phyloP scores from a whole-genome alignment of 495 filamentous ascomycete species.

The Cudoniella acicularis region DNA sequence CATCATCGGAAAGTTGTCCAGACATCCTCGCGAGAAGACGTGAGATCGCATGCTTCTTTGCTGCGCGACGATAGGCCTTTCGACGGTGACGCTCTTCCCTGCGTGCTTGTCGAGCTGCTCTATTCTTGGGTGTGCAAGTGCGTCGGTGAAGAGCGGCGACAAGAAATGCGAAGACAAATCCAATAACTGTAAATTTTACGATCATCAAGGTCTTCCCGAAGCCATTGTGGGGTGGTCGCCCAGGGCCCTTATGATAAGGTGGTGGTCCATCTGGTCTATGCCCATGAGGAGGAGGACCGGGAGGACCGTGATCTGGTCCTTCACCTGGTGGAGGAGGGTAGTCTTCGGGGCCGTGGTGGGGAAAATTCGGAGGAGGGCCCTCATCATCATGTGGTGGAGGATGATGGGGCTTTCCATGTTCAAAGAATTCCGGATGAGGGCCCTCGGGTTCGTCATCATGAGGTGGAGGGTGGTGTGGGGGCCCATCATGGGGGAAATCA shows the following conservation, averaged over 20 bases:
- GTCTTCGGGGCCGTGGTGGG: background rate
- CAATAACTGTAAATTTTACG: conserved; percentile 18
- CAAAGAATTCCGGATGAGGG: too few relatives aligned
- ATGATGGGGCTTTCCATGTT: too few relatives aligned
- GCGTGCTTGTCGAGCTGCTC: conserved; percentile 23
- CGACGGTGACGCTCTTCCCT: conserved; percentile 38
- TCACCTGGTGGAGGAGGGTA: too few relatives aligned
- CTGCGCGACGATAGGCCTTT: conserved; percentile 37
- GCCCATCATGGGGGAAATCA: too few relatives aligned
- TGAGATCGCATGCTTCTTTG: conserved; percentile 30
- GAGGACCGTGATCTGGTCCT: background rate
- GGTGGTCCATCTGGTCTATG: background rate
- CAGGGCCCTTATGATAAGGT: background rate
- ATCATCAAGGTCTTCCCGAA: conserved; percentile 9
- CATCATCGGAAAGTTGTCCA: conserved; percentile 6
- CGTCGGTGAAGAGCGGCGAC: conserved; percentile 31
- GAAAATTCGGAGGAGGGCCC: too few relatives aligned
- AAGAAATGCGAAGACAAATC: conserved; percentile 31
- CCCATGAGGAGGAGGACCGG: background rate
- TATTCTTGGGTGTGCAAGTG: conserved; percentile 23
- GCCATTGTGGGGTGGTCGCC: conserved; percentile 8
- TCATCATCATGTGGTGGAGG: too few relatives aligned
- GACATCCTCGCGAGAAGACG: conserved; percentile 11
- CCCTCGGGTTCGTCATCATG: background rate
- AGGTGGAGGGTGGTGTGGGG: background rate